Evolutionary conservation across 495 filamentous ascomycete genomes (phyloP), one percentile per base, ranked within the genome.

Genomic region (Amphirosellinia nigrospora): DNA sequence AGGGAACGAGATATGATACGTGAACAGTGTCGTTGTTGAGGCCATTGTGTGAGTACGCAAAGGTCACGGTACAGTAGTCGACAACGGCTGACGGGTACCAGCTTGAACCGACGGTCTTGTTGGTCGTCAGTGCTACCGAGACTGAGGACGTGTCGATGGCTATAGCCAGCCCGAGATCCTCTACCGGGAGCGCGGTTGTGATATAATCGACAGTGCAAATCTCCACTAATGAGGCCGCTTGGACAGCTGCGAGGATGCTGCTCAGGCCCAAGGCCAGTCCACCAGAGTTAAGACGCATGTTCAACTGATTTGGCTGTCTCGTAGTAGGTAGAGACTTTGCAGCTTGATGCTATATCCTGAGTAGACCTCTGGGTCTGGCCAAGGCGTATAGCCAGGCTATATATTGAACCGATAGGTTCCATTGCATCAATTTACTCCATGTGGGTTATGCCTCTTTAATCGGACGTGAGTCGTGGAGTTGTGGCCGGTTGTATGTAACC

Each of bases 31-130:
- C 83, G 0, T 64, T 50, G n/a, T 32, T 50, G 43, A 64, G 61
- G 30, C 61, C 61, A n/a, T 81, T 76, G 68, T 85, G 83, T 0
- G 81, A 85, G 73, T 83, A 79, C 0, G 79, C 75, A 0, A 85
- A 75, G 6, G 77, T 83, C 30, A 84, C 74, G 63, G 82, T 79
- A 72, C 83, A 87, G 70, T 84, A 78, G 50, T 48, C 41, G 73
- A 64, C 41, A 6, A 64, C 61, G 19, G 61, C 30, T 15, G 61
- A 45, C 16, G 41, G 41, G 58, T 64, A 81, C 68, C 73, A 79
- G 9, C 68, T 55, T 13, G 72, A 72, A 21, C 68, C 69, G 34
- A 75, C 72, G 3, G 80, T 77, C 38, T 55, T 70, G 61, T 84
- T 81, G 36, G 76, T 74, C 6, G 78, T 68, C 21, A 79, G 15